These are phyloP conservation scores for Capronia epimyces DNA, from an alignment of 2,329 filamentous ascomycete genomes.

Conservation along the genomic window DNA sequence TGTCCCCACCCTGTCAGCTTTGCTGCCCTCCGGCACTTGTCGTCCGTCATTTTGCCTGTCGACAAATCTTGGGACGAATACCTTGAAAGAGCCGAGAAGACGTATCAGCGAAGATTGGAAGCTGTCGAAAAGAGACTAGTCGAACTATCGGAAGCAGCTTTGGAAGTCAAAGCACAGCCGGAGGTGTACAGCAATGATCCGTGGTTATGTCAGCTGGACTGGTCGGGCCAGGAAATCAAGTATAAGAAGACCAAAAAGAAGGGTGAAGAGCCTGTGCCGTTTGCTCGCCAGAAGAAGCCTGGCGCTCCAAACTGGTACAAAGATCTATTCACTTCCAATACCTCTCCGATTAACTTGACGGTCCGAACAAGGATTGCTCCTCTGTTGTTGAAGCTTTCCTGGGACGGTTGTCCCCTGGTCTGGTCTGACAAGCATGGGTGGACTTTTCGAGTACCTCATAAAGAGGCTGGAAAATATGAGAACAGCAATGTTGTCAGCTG, in stretches of 20 bases:
- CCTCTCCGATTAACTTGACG: conserved; percentile 64
- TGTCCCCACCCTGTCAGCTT: conserved; percentile 98
- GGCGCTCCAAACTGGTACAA: conserved; percentile 97
- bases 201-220: conserved; percentile 91
- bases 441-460: conserved; percentile 72
- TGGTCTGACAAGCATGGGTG: conserved; percentile 94
- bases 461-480: conserved; percentile 59
- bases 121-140: conserved; percentile 73
- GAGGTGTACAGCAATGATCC: conserved; percentile 72
- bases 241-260: conserved; percentile 93
- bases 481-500: conserved; percentile 68
- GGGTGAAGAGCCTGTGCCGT: conserved; percentile 67
- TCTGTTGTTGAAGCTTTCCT: conserved; percentile 72
- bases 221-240: conserved; percentile 85
- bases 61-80: conserved; percentile 85
- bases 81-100: conserved; percentile 74
- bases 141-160: conserved; percentile 67
- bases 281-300: conserved; percentile 81
- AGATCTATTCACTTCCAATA: conserved; percentile 70
- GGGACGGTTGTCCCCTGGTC: conserved; percentile 82
- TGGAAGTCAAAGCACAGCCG: conserved; percentile 64
- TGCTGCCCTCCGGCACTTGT: conserved; percentile 85
- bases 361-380: conserved; percentile 86
- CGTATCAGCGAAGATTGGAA: conserved; percentile 69
- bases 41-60: conserved; percentile 85